Evolutionary conservation across 2,329 filamentous ascomycete genomes (phyloP).

Genomic region (Macrophomina pseudophaseolina): DNA sequence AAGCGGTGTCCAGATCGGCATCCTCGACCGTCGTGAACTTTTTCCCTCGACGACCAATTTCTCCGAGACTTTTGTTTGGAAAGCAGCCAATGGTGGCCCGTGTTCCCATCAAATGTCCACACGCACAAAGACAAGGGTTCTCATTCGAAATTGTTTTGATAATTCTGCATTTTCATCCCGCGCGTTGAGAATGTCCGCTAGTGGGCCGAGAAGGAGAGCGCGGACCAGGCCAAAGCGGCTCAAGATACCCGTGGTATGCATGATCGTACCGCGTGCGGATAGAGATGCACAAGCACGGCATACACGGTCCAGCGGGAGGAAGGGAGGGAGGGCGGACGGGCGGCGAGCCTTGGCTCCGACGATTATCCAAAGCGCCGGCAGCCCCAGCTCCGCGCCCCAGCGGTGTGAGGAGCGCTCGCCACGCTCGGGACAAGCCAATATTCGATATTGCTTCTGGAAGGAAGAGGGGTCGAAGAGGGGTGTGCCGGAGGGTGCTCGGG

Average conservation of each 20-base stretch:
- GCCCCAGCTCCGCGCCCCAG: neutral
- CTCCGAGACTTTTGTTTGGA: neutral
- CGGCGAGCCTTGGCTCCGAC: conserved; percentile 13
- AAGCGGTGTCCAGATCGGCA: too few relatives aligned
- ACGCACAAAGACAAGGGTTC: neutral
- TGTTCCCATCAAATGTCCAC: neutral
- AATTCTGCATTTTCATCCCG: neutral
- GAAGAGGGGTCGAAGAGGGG: conserved; percentile 12
- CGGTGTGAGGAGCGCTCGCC: neutral
- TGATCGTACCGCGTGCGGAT: neutral
- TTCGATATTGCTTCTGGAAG: conserved; percentile 25
- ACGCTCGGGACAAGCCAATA: conserved; percentile 1
- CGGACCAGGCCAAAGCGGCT: neutral
- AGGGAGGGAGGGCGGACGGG: conserved; percentile 12
- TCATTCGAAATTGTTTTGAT: neutral
- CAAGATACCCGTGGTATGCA: conserved; percentile 1
- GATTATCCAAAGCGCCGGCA: neutral
- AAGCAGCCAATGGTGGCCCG: neutral
- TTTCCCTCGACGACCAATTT: neutral
- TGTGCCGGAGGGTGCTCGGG: conserved; percentile 1
- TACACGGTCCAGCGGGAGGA: conserved; percentile 6
- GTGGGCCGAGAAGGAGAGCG: neutral
- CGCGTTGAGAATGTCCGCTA: neutral
- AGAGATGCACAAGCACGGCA: neutral
- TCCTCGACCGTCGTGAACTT: neutral